Evolutionary conservation across 805 yeast species (phyloP), one percentile per base, ranked within the genome.

Genomic region (Blastobotrys attinorum): DNA sequence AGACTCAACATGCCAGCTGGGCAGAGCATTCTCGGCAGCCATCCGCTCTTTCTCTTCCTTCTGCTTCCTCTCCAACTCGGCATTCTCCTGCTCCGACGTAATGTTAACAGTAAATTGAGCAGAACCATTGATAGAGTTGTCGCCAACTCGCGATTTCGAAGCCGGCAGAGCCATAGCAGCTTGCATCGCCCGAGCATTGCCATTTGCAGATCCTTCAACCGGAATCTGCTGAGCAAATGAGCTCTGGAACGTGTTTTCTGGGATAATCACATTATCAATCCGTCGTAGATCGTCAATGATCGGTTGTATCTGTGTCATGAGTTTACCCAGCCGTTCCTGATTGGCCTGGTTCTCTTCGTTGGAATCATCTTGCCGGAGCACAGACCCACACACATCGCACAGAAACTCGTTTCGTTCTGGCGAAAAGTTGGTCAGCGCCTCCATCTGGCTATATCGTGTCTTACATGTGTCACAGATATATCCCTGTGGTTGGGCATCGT

Each of bases 1-100:
- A 58, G 90, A 79, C 53, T 82, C 81, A 51, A 83, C 78, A 60
- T 92, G 96, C 99, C 99, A 92, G 22, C 92, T 81, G 5, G 99
- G 99, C 52, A 92, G 71, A 3, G 96, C 96, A 60, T 92, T 92
- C 62, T 90, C 96, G 58, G 83, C 81, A 62, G 89, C 71, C 52
- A 76, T 72, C 62, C 74, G 81, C 62, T 76, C 78, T 72, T 74
- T 79, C 68, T 70, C 79, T 64, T 61, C 83, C 82, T 58, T 76
- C 69, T 53, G 79, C 79, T 73, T 73, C 63, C 81, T 88, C 53
- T 77, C 74, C 58, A 74, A 79, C 52, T 74, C 72, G 48, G 78
- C 77, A 56, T 85, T 94, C 62, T 86, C 96, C 54, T 80, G 83
- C 15, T 90, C 92, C 3, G 95, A 80, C 42, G 83, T 73, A 53